Base-by-base conservation (phyloP, 73 alveolate genomes). In the Effrenium voratum region DNA sequence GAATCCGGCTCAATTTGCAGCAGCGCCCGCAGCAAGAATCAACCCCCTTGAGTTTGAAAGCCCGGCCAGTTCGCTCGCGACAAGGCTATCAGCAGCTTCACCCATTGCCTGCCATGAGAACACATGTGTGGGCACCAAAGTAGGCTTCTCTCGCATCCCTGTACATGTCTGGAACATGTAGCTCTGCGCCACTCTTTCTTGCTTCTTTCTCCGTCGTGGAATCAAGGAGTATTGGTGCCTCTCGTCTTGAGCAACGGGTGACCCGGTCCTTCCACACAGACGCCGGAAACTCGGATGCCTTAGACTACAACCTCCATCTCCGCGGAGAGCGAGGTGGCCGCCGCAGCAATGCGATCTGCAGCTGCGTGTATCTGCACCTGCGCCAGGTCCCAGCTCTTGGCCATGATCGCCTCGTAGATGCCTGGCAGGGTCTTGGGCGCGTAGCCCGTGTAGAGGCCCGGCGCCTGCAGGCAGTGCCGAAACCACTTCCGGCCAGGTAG, bases 61-160 rank as follows among this genome's bases (percentile, higher is more conserved):
- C 79, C 76, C 57, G 13, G 38, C 95, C 34, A 87, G 95, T 30
- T 87, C 95, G 43, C 95, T 72, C 13, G 95, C 95, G 30, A 87
- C 95, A 16, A 87, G 41, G 68, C 66, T 49, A 49, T 87, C 95
- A 44, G 95, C 95, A 43, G 95, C 95, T 63, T 87, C 95, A 66
- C 84, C 44, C 63, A 76, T 43, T 24, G 95, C 95, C 95, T 87
- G 50, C 52, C 34, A 43, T 38, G 28, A 80, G 30, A 59, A 59
- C 30, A n/a, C 73, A 59, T n/a, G 30, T 12, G 73, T n/a, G 30
- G 15, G 22, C 34, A 59, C 73, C 73, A 59, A n/a, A n/a, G n/a
- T n/a, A n/a, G n/a, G n/a, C n/a, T n/a, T n/a, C n/a, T n/a, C n/a
- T n/a, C n/a, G n/a, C n/a, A n/a, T n/a, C n/a, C n/a, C n/a, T n/a